Evolutionary conservation across 2,329 filamentous ascomycete species (phyloP).

Genomic region (Colletotrichum chlorophyti): DNA sequence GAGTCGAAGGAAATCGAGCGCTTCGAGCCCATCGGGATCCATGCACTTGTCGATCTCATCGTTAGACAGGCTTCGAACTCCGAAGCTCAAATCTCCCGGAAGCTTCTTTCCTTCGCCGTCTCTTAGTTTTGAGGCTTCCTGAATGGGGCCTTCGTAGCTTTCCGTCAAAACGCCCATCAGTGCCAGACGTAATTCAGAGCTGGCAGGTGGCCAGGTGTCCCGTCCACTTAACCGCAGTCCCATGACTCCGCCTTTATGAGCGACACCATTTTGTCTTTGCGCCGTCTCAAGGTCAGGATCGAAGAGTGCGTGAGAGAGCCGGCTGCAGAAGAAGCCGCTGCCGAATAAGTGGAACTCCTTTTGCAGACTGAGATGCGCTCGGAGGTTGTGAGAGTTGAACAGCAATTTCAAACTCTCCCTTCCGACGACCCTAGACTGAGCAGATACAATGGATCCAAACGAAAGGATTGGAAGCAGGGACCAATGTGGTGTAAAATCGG

Average conservation of each 20-base stretch:
- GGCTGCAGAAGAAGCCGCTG: slow-evolving; percentile 82
- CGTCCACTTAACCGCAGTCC: slow-evolving; percentile 83
- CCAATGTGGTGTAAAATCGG: slow-evolving; percentile 58
- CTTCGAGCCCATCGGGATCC: slow-evolving; percentile 82
- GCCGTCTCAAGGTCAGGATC: slow-evolving; percentile 82
- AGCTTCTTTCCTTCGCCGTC: slow-evolving; percentile 47
- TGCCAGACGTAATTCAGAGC: slow-evolving; percentile 88
- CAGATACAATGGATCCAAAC: slow-evolving; percentile 74
- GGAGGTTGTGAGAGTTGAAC: slow-evolving; percentile 76
- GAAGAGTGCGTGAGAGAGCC: slow-evolving; percentile 83
- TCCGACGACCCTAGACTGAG: slow-evolving; percentile 80
- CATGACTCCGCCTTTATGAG: slow-evolving; percentile 74
- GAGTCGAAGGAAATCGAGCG: slow-evolving; percentile 90
- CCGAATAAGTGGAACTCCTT: slow-evolving; percentile 83
- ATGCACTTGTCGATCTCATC: slow-evolving; percentile 85
- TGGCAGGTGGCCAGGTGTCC: slow-evolving; percentile 90
- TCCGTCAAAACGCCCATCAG: slow-evolving; percentile 86
- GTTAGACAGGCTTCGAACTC: slow-evolving; percentile 79
- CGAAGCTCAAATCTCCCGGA: slow-evolving; percentile 79
- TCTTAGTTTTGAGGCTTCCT: slow-evolving; percentile 21
- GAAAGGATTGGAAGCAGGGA: slow-evolving; percentile 73
- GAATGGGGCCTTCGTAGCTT: slow-evolving; percentile 57
- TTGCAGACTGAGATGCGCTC: slow-evolving; percentile 76
- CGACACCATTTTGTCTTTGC: slow-evolving; percentile 73
- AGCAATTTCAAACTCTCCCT: slow-evolving; percentile 77